These are phyloP conservation scores for Cynara cardunculus DNA, from an alignment of 129 eudicot species.

Conservation along the genomic window DNA sequence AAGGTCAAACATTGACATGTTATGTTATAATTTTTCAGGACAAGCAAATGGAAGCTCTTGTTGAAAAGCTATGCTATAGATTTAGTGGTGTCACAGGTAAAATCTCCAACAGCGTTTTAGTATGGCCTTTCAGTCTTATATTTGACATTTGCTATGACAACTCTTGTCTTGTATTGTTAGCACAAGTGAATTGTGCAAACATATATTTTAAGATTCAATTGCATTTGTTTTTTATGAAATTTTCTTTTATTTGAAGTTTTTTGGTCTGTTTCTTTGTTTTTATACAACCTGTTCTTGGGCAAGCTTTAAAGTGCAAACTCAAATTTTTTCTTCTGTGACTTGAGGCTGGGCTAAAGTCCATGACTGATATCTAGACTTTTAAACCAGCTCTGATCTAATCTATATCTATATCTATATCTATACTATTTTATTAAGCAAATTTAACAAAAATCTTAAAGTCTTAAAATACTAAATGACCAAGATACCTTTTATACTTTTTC, in stretches of 20 bases:
- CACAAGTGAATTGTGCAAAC: background rate
- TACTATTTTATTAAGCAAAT: no score
- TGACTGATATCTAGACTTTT: background rate
- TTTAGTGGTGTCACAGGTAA: constrained; percentile 89
- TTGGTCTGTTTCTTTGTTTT: no score
- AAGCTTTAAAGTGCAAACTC: no score
- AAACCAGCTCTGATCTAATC: background rate
- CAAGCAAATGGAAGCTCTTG: constrained; percentile 99
- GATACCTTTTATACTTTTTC: no score
- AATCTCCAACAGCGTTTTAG: background rate
- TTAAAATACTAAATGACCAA: no score
- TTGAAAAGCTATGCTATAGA: constrained; percentile 92
- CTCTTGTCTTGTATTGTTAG: background rate
- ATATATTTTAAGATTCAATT: background rate
- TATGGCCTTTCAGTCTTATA: background rate
- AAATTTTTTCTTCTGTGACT: no score
- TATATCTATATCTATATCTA: no score
- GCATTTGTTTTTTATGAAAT: background rate
- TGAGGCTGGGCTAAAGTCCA: no score
- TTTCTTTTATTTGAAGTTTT: background rate
- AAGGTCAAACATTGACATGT: background rate
- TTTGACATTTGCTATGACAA: background rate
- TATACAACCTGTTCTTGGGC: no score
- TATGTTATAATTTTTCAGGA: constrained; percentile 40
- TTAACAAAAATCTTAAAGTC: no score